Conservation (phyloP, 805 yeast species). For the Candida pseudoglaebosa region DNA sequence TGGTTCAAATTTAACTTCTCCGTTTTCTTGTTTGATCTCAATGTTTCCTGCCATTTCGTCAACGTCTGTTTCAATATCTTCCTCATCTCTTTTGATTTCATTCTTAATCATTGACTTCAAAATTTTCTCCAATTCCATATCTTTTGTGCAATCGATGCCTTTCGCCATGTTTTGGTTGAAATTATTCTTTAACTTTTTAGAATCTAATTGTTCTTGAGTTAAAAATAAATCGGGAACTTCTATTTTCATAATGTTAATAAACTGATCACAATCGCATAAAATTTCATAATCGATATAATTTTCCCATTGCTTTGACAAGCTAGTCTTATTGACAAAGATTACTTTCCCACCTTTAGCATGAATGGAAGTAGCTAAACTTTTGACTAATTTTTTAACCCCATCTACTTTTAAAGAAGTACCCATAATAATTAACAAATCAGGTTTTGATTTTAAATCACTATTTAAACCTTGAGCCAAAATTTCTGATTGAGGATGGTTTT, state of each 20-base stretch:
- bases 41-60: conserved; percentile 1
- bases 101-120: conserved; percentile 1
- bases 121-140: conserved; percentile 2
- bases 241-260: conserved; percentile 54
- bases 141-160: neutral
- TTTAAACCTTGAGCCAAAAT: conserved; percentile 66
- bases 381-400: conserved; percentile 80
- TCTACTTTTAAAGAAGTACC: conserved; percentile 92
- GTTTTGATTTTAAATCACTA: conserved; percentile 60
- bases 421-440: conserved; percentile 80
- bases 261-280: conserved; percentile 74
- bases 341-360: conserved; percentile 81
- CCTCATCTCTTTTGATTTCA: conserved; percentile 1
- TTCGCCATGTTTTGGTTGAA: conserved; percentile 3
- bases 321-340: conserved; percentile 69
- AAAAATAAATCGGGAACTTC: conserved; percentile 62
- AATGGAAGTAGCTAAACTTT: conserved; percentile 60
- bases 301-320: conserved; percentile 64
- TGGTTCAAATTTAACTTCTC: neutral
- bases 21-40: neutral
- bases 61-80: conserved; percentile 1
- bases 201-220: conserved; percentile 48
- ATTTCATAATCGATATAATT: conserved; percentile 75
- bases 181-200: conserved; percentile 30
- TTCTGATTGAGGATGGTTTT: conserved; percentile 86